A percentile compares a stretch with the other conserved stretches of the same genome.
phyloP scores from a whole-genome alignment of 768 basidiomycete genomes.

The Boletus rubroflammeus region DNA sequence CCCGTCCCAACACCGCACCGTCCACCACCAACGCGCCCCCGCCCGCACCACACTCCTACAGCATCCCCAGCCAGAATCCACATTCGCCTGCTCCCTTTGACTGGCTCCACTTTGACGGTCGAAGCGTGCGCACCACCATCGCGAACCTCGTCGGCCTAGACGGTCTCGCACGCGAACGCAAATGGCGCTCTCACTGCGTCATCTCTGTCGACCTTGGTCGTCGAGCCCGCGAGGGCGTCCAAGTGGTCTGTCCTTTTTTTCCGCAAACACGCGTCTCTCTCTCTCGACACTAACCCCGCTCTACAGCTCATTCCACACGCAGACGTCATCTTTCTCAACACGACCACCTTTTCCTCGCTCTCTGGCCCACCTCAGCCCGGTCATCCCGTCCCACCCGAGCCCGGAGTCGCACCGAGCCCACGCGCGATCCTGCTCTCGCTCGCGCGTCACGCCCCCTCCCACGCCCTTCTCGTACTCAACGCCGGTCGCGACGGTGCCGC shows the following conservation, averaged over 20 bases:
- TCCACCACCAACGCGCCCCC: slow-evolving; percentile 20
- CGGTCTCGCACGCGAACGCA: slow-evolving; percentile 76
- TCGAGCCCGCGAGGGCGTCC: slow-evolving; percentile 69
- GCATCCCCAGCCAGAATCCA: slow-evolving; percentile 37
- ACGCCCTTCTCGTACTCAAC: slow-evolving; percentile 77
- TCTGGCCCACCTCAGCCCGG: neutral
- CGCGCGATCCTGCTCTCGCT: slow-evolving; percentile 76
- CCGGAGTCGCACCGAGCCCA: slow-evolving; percentile 56
- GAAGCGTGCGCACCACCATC: slow-evolving; percentile 74
- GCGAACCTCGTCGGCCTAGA: slow-evolving; percentile 77
- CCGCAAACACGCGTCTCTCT: neutral
- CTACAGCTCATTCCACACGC: slow-evolving; percentile 74
- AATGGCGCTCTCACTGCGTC: slow-evolving; percentile 79
- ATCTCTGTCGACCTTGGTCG: slow-evolving; percentile 79
- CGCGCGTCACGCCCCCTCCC: slow-evolving; percentile 60
- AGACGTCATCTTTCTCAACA: slow-evolving; percentile 69
- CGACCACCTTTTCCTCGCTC: slow-evolving; percentile 25
- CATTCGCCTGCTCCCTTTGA: slow-evolving; percentile 77
- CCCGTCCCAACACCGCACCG: slow-evolving; percentile 32
- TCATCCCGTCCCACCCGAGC: slow-evolving; percentile 29
- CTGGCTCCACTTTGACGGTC: slow-evolving; percentile 84
- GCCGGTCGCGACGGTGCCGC: slow-evolving; percentile 82
- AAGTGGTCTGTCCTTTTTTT: slow-evolving; percentile 55
- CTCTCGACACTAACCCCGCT: neutral
- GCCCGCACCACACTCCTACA: slow-evolving; percentile 2